Evolutionary conservation across 139 green algal species (phyloP), one percentile per base, ranked within the genome.

Genomic region (Medakamo hakoo): DNA sequence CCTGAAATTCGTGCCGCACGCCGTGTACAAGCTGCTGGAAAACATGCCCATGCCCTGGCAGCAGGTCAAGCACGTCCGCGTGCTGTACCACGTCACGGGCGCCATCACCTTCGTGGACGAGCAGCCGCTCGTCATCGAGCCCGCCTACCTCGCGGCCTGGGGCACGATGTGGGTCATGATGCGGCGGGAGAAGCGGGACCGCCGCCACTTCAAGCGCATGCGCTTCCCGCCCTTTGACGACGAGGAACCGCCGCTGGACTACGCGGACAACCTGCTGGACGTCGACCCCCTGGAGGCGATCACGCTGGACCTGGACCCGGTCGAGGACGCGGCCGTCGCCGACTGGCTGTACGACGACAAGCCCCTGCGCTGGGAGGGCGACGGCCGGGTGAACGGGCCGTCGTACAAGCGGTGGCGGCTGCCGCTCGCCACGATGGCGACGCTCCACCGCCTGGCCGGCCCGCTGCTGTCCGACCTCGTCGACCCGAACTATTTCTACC

Each of bases 11-110:
- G 86, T 98, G 60, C 93, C 93, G 4, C 93, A 99, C 70, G 93
- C 93, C 3, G 91, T 99, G 29, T 95, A 92, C 79, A 99, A 99
- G 84, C 86, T 99, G 61, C 80, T 99, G 73, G 93, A 99, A 78
- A 98, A 98, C 84, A 98, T 99, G 91, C 93, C 93, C 19, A 97
- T 98, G 92, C 93, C 93, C 3, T 99, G 93, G 93, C 91, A 99
- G 73, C 87, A 96, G 82, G 84, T 88, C 64, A 27, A 73, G 3
- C 79, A 97, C 69, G 88, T 96, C 27, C 82, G 86, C 57, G 86
- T 96, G 48, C 86, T 99, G 64, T 99, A 98, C 77, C 93, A 99
- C 84, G 86, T 97, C 61, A 98, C 93, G 1, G 93, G 93, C 25
- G 93, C 93, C 60, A 98, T 99, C 80, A 97, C 88, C 3, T 98